Percentiles rank a stretch among this genome's conserved stretches.
These are phyloP conservation scores for Stachybotrys chlorohalonatus DNA, from an alignment of 2,329 filamentous ascomycete genomes.

Conservation along the genomic window DNA sequence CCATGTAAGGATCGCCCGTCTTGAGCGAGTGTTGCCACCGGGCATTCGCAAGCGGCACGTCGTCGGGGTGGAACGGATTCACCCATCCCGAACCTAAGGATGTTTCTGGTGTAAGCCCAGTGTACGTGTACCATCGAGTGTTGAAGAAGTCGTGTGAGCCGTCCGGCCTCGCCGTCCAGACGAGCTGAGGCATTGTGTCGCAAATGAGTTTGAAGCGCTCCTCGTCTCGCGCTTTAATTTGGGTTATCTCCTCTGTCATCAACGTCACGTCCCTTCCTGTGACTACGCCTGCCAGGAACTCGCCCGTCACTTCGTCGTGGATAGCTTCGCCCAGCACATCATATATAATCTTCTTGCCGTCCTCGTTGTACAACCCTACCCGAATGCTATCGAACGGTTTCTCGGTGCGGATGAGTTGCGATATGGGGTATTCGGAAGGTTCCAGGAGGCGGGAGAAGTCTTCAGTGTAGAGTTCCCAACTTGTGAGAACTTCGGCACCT, in stretches of 20 bases:
- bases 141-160: constrained; percentile 67
- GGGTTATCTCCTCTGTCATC: constrained; percentile 59
- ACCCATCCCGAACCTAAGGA: constrained; percentile 56
- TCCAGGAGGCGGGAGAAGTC: constrained; percentile 54
- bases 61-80: constrained; percentile 60
- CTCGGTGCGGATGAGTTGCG: constrained; percentile 52
- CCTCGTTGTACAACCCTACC: constrained; percentile 51
- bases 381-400: constrained; percentile 48
- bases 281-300: constrained; percentile 65
- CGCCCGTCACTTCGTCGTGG: constrained; percentile 55
- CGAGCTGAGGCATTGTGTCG: constrained; percentile 61
- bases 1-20: constrained; percentile 60
- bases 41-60: constrained; percentile 44
- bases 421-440: constrained; percentile 56
- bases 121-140: constrained; percentile 72
- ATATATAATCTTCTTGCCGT: constrained; percentile 45
- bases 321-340: constrained; percentile 62
- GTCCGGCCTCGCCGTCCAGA: constrained; percentile 64
- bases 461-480: constrained; percentile 55
- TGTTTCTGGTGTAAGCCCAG: constrained; percentile 53
- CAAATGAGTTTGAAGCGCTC: constrained; percentile 67
- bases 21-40: constrained; percentile 54
- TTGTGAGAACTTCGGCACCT: constrained; percentile 46
- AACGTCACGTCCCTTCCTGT: constrained; percentile 64
- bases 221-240: constrained; percentile 63